phyloP scores from a whole-genome alignment of 225 moss, liverwort and hornwort genomes.

The Polytrichum formosum region DNA sequence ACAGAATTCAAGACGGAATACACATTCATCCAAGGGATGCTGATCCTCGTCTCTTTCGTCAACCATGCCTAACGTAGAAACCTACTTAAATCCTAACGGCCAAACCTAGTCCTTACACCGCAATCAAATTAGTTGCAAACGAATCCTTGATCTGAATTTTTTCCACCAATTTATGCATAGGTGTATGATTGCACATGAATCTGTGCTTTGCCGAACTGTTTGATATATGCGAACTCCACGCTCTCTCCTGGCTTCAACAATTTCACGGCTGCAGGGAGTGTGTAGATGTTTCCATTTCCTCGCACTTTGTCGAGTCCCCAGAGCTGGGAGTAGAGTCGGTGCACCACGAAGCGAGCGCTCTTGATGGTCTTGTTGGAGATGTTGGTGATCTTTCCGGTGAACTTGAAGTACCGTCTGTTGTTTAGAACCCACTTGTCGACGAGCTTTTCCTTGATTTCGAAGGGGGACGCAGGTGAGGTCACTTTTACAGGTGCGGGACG shows the following conservation, averaged over 20 bases:
- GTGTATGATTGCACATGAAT: conserved; percentile 23
- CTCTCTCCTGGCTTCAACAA: conserved; percentile 31
- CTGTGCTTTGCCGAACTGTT: conserved; percentile 30
- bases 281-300: conserved; percentile 40
- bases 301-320: conserved; percentile 34
- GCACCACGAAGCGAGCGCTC: conserved; percentile 29
- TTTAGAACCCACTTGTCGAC: conserved; percentile 22
- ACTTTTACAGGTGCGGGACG: not conserved
- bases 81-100: not conserved
- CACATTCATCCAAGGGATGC: not conserved
- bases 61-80: too few species aligned
- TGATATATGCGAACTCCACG: conserved; percentile 32
- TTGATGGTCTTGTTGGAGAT: conserved; percentile 26
- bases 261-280: conserved; percentile 5
- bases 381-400: conserved; percentile 39
- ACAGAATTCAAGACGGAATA: not conserved
- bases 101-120: not conserved
- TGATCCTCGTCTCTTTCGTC: not conserved
- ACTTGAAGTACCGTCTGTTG: conserved; percentile 31
- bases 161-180: not conserved
- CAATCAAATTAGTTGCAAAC: not conserved
- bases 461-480: too few species aligned
- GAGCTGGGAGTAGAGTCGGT: conserved; percentile 34
- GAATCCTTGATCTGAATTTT: not conserved
- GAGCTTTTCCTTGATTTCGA: conserved; percentile 13